These are phyloP conservation scores for Barnettozyma botsteinii DNA, from an alignment of 805 yeast genomes.

Conservation along the genomic window DNA sequence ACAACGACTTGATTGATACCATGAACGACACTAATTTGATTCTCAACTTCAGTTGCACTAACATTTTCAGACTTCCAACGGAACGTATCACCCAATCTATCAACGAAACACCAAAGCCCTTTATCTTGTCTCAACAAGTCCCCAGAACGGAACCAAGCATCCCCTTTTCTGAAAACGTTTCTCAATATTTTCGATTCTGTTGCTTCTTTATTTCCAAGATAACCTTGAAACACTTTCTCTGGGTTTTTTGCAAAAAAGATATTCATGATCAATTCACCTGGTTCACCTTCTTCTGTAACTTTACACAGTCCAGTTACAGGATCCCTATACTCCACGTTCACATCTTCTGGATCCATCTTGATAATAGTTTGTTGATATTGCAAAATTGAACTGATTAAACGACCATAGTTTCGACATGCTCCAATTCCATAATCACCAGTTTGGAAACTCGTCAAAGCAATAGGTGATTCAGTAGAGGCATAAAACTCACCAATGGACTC, in stretches of 20 bases:
- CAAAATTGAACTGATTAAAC: slow-evolving; percentile 45
- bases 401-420: slow-evolving; percentile 79
- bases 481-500: slow-evolving; percentile 82
- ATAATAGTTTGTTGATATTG: slow-evolving; percentile 55
- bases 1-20: slow-evolving; percentile 65
- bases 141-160: slow-evolving; percentile 87
- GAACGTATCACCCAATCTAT: slow-evolving; percentile 90
- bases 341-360: slow-evolving; percentile 77
- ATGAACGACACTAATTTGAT: slow-evolving; percentile 41
- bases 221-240: slow-evolving; percentile 84
- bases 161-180: slow-evolving; percentile 78
- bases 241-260: slow-evolving; percentile 58
- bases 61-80: slow-evolving; percentile 97
- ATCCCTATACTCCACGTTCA: slow-evolving; percentile 63
- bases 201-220: slow-evolving; percentile 72
- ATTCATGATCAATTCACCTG: slow-evolving; percentile 84
- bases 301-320: slow-evolving; percentile 57
- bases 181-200: slow-evolving; percentile 69
- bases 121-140: slow-evolving; percentile 72
- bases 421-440: slow-evolving; percentile 77
- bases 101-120: slow-evolving; percentile 76
- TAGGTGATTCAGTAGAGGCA: slow-evolving; percentile 90
- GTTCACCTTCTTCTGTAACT: slow-evolving; percentile 51
- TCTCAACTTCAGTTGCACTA: slow-evolving; percentile 89
- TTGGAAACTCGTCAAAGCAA: slow-evolving; percentile 79